Evolutionary conservation across 257 asterid species (phyloP).

Genomic region (Parsonsia alboflavescens): DNA sequence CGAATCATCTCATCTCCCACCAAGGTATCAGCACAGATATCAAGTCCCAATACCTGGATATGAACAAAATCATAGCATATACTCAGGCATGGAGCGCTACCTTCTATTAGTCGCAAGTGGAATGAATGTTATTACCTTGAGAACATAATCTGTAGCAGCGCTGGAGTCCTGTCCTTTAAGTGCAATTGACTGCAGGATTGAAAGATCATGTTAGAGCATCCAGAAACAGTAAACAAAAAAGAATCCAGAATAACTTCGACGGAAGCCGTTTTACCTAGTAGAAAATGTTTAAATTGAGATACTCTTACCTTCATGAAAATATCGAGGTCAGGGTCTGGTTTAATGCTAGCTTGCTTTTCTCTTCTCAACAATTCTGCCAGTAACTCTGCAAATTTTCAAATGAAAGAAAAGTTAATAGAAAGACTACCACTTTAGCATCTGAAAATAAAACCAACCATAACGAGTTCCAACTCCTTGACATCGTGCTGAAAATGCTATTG

Average conservation of each 20-base stretch:
- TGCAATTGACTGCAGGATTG: slow-evolving; percentile 4
- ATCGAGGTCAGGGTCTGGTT: slow-evolving; percentile 85
- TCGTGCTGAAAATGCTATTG: slow-evolving; percentile 82
- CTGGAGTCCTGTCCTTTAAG: slow-evolving; percentile 3
- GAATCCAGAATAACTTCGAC: neutral
- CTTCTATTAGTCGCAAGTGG: neutral
- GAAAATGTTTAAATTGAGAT: neutral
- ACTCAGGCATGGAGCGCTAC: neutral
- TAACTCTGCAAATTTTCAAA: slow-evolving; percentile 45
- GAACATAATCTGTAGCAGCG: slow-evolving; percentile 10
- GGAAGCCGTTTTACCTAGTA: neutral
- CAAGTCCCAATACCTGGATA: slow-evolving; percentile 77
- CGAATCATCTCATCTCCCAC: slow-evolving; percentile 86
- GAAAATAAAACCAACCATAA: slow-evolving; percentile 39
- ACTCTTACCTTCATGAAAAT: slow-evolving; percentile 72
- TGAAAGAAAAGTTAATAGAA: neutral
- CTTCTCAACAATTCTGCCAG: slow-evolving; percentile 77
- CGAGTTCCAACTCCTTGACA: slow-evolving; percentile 91
- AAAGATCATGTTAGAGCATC: neutral
- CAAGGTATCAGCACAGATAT: slow-evolving; percentile 71
- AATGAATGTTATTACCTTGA: neutral
- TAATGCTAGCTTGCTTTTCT: slow-evolving; percentile 76
- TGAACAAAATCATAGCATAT: neutral
- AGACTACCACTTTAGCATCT: neutral
- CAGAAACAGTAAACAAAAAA: neutral